Percentiles rank a stretch among this genome's conserved stretches.
Evolutionary conservation across 192 early-diverging fungal species (phyloP).

Genomic region (Linnemannia schmuckeri): DNA sequence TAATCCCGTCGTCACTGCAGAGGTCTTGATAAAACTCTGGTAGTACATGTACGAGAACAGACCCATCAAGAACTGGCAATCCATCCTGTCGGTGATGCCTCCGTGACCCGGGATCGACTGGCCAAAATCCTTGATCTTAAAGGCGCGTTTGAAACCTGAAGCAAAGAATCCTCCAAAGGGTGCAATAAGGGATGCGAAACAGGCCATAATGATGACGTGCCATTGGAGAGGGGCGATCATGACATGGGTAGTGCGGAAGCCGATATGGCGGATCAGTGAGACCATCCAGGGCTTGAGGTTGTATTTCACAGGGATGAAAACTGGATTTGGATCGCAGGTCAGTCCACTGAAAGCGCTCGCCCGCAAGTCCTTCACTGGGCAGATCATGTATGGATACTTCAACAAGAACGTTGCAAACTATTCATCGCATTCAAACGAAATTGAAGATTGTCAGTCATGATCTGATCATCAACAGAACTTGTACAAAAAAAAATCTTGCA

Average conservation of each 20-base stretch:
- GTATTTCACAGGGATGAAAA: constrained; percentile 61
- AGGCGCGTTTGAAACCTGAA: constrained; percentile 95
- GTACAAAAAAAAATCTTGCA: background rate
- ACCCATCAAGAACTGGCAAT: constrained; percentile 98
- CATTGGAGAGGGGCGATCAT: constrained; percentile 87
- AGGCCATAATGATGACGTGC: constrained; percentile 88
- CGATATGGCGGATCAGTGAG: constrained; percentile 41
- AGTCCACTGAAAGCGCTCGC: constrained; percentile 62
- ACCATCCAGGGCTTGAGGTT: constrained; percentile 58
- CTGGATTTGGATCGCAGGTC: constrained; percentile 69
- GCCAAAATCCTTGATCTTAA: constrained; percentile 98
- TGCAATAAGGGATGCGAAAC: constrained; percentile 95
- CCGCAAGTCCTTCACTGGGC: constrained; percentile 68
- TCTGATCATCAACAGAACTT: background rate
- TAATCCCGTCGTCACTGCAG: constrained; percentile 37
- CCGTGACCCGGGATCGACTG: constrained; percentile 98
- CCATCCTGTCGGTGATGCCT: constrained; percentile 96
- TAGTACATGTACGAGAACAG: constrained; percentile 94
- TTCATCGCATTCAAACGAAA: background rate
- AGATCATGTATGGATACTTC: constrained; percentile 69
- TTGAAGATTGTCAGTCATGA: background rate
- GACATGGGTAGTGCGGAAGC: constrained; percentile 57
- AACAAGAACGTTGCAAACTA: constrained; percentile 66
- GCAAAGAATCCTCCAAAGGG: constrained; percentile 99
- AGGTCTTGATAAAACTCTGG: constrained; percentile 85